Evolutionary conservation across 768 basidiomycete genomes (phyloP).

Genomic region (Boletus bicolor): DNA sequence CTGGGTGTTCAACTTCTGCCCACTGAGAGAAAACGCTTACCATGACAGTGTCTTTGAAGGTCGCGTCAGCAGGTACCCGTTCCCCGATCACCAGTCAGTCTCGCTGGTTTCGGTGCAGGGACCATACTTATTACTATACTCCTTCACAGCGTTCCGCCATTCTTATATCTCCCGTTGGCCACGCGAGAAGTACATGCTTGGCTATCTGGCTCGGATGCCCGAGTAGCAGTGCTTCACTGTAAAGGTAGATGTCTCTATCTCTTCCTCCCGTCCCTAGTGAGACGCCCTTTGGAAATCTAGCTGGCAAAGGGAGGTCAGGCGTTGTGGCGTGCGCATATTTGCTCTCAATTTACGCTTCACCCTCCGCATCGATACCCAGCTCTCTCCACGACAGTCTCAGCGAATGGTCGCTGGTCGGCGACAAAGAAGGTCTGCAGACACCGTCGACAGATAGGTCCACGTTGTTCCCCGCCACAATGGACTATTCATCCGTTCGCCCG

Average conservation of each 20-base stretch:
- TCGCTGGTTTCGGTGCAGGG: conserved; percentile 45
- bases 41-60: conserved; percentile 63
- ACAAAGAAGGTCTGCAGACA: conserved; percentile 19
- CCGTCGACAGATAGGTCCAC: background rate
- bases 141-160: conserved; percentile 64
- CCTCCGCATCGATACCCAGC: conserved; percentile 36
- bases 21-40: conserved; percentile 77
- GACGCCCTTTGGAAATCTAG: conserved; percentile 33
- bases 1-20: conserved; percentile 90
- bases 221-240: conserved; percentile 82
- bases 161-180: conserved; percentile 68
- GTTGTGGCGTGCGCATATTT: conserved; percentile 84
- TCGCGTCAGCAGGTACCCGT: conserved; percentile 80
- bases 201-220: conserved; percentile 60
- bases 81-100: conserved; percentile 86
- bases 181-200: conserved; percentile 73
- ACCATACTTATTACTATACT: background rate
- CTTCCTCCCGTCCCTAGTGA: background rate
- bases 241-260: conserved; percentile 52
- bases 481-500: background rate
- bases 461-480: background rate
- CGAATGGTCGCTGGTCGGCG: conserved; percentile 21
- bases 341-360: conserved; percentile 50
- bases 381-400: conserved; percentile 15
- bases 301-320: conserved; percentile 82